Evolutionary conservation across 1,139 yeast species (phyloP).

Genomic region (Yamadazyma siamensis): DNA sequence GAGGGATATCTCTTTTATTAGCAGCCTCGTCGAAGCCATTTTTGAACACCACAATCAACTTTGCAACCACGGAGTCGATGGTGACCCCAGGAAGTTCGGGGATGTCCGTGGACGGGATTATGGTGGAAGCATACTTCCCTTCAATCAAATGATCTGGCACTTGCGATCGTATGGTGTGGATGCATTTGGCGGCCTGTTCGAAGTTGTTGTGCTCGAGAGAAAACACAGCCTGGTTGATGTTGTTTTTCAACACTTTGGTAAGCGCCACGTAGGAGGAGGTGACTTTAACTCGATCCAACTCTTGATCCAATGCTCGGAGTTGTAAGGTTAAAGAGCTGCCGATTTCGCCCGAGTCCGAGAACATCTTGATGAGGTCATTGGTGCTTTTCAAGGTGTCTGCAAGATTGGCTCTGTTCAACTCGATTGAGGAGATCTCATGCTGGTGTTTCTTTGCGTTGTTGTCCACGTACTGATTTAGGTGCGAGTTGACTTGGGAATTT

Average conservation of each 20-base stretch:
- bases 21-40: slow-evolving; percentile 72
- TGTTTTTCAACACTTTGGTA: slow-evolving; percentile 60
- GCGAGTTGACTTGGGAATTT: slow-evolving; percentile 17
- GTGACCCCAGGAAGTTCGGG: slow-evolving; percentile 73
- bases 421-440: slow-evolving; percentile 34
- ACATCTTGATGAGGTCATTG: slow-evolving; percentile 45
- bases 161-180: slow-evolving; percentile 46
- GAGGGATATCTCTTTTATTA: slow-evolving; percentile 56
- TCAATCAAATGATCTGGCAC: slow-evolving; percentile 51
- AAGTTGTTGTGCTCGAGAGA: slow-evolving; percentile 69
- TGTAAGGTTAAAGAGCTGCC: slow-evolving; percentile 68
- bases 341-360: slow-evolving; percentile 59
- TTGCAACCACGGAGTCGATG: slow-evolving; percentile 54
- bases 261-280: slow-evolving; percentile 65
- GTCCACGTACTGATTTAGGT: slow-evolving; percentile 24
- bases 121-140: slow-evolving; percentile 75
- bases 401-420: slow-evolving; percentile 35
- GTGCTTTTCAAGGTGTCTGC: slow-evolving; percentile 37
- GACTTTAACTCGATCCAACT: slow-evolving; percentile 62
- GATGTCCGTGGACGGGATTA: slow-evolving; percentile 88
- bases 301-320: slow-evolving; percentile 68
- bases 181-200: slow-evolving; percentile 68
- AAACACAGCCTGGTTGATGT: slow-evolving; percentile 62
- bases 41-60: slow-evolving; percentile 56
- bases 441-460: slow-evolving; percentile 30